Evolutionary conservation across 805 yeast genomes (phyloP).

Genomic region (Yamadazyma akitaensis): DNA sequence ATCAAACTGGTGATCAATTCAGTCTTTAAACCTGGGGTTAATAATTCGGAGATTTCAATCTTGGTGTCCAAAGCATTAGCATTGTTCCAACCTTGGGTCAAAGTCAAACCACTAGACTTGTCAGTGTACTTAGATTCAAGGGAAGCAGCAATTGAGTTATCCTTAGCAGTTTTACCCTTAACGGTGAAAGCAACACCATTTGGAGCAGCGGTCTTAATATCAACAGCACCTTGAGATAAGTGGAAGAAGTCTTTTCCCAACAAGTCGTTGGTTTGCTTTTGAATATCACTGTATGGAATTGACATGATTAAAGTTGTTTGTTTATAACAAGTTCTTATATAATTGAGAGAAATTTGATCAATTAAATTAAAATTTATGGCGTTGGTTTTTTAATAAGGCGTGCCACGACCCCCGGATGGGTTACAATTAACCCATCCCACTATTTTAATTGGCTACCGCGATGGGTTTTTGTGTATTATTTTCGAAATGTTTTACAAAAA

Average conservation of each 20-base stretch:
- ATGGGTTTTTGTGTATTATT: background rate
- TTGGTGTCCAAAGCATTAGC: slow-evolving; percentile 89
- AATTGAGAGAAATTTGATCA: background rate
- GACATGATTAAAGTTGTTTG: slow-evolving; percentile 33
- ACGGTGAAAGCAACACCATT: slow-evolving; percentile 94
- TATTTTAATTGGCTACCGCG: background rate
- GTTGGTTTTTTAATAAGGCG: background rate
- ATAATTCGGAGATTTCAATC: slow-evolving; percentile 85
- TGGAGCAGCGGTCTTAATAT: slow-evolving; percentile 89
- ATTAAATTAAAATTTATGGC: slow-evolving; percentile 1
- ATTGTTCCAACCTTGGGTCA: slow-evolving; percentile 98
- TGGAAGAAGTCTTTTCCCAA: slow-evolving; percentile 93
- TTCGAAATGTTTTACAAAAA: too few species aligned
- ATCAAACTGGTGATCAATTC: slow-evolving; percentile 84
- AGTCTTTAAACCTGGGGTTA: slow-evolving; percentile 93
- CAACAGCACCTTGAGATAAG: slow-evolving; percentile 79
- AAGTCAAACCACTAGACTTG: slow-evolving; percentile 85
- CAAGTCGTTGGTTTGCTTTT: slow-evolving; percentile 88
- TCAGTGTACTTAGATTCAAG: slow-evolving; percentile 91
- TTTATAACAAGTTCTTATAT: background rate
- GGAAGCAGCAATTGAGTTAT: slow-evolving; percentile 79
- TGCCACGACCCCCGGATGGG: background rate
- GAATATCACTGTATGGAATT: slow-evolving; percentile 89
- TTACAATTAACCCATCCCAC: background rate
- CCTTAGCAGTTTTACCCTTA: slow-evolving; percentile 83